These are phyloP conservation scores for Candida awuae DNA, from an alignment of 805 yeast genomes.

Conservation along the genomic window DNA sequence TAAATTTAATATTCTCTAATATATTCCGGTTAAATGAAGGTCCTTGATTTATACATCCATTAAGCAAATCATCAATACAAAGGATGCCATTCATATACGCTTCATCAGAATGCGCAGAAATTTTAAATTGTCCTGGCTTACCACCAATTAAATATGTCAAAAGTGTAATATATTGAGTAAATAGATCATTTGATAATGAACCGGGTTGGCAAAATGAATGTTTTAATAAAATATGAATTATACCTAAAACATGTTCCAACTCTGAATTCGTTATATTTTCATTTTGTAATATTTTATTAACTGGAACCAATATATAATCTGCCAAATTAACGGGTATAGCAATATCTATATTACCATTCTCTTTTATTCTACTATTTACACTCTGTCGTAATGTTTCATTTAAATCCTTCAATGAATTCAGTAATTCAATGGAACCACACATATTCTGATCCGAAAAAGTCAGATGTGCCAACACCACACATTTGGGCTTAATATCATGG, in stretches of 20 bases:
- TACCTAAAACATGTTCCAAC: conserved; percentile 37
- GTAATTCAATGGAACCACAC: conserved; percentile 26
- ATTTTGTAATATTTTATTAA: conserved; percentile 44
- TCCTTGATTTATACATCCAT: conserved; percentile 28
- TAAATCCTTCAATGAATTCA: conserved; percentile 29
- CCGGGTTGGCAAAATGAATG: conserved; percentile 41
- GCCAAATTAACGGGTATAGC: conserved; percentile 37
- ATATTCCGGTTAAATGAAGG: conserved; percentile 18
- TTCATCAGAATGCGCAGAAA: conserved; percentile 28
- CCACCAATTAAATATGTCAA: conserved; percentile 41
- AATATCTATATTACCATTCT: conserved; percentile 1
- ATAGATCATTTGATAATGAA: conserved; percentile 30
- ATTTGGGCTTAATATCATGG: conserved; percentile 32
- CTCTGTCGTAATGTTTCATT: conserved; percentile 14
- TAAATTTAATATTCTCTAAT: conserved; percentile 26
- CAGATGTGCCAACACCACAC: conserved; percentile 37
- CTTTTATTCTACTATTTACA: not conserved
- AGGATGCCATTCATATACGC: conserved; percentile 31
- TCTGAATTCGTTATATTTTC: conserved; percentile 38
- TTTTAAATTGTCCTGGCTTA: conserved; percentile 29
- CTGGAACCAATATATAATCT: conserved; percentile 56
- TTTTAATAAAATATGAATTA: conserved; percentile 36
- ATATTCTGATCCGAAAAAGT: conserved; percentile 34
- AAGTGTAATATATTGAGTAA: conserved; percentile 40
- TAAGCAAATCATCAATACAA: conserved; percentile 26